These are phyloP conservation scores for Corylus avellana DNA, from an alignment of 306 rosid species.

Conservation along the genomic window DNA sequence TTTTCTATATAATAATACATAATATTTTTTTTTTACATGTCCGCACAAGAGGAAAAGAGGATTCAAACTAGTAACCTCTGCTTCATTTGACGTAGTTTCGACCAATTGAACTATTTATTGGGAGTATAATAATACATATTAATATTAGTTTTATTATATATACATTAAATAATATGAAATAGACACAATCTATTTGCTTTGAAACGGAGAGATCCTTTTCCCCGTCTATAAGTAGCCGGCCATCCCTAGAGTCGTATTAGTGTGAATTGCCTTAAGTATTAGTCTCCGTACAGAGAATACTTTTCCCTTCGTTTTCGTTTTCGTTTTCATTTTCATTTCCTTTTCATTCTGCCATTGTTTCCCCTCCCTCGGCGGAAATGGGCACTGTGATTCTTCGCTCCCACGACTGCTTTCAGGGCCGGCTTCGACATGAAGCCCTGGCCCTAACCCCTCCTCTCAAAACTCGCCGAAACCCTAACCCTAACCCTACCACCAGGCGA, in stretches of 20 bases:
- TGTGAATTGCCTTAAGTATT: not conserved
- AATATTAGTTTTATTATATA: no score
- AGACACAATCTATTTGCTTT: no score
- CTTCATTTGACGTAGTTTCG: no score
- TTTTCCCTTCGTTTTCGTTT: not conserved
- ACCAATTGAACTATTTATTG: no score
- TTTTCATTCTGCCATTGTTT: not conserved
- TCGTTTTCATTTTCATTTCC: not conserved
- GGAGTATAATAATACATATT: no score
- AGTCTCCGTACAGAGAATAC: not conserved
- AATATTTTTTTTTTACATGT: no score
- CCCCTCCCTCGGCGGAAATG: conserved; percentile 34
- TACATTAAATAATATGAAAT: no score
- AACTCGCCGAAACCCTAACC: conserved; percentile 29
- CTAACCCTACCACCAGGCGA: conserved; percentile 38
- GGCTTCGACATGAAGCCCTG: conserved; percentile 41
- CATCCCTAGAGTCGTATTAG: no score
- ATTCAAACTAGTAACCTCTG: no score
- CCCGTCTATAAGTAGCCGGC: not conserved
- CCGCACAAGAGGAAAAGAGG: no score
- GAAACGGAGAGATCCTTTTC: no score
- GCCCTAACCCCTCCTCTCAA: conserved; percentile 12
- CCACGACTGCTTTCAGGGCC: conserved; percentile 42
- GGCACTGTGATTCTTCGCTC: conserved; percentile 54
- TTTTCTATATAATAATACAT: no score